These are phyloP conservation scores for Plantago coronopus DNA, from an alignment of 305 asterid species.

Conservation along the genomic window DNA sequence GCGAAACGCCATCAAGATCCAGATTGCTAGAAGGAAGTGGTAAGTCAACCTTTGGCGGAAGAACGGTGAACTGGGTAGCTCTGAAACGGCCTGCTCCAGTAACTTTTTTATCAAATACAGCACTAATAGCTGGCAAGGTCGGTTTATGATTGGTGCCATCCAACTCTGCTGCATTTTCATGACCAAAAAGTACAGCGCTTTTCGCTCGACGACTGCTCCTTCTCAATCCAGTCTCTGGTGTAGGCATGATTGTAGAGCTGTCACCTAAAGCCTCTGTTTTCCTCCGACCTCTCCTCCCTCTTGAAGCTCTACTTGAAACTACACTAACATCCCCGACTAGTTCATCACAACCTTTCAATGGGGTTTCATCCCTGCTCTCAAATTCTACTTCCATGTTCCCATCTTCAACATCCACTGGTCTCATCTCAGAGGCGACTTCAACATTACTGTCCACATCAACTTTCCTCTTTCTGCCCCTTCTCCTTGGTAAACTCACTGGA, in stretches of 20 bases:
- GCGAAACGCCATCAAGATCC: constrained; percentile 56
- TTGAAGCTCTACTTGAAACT: constrained; percentile 30
- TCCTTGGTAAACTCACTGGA: constrained; percentile 32
- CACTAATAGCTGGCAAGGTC: constrained; percentile 60
- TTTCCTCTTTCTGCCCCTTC: constrained; percentile 73
- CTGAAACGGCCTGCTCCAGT: constrained; percentile 29
- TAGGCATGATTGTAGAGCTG: constrained; percentile 26
- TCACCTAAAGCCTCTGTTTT: constrained; percentile 33
- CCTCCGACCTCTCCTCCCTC: constrained; percentile 59
- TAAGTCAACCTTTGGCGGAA: constrained; percentile 63
- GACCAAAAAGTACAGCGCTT: constrained; percentile 32
- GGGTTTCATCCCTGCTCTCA: constrained; percentile 31
- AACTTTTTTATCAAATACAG: constrained; percentile 49
- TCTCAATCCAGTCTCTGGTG: constrained; percentile 65
- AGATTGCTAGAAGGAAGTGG: constrained; percentile 62
- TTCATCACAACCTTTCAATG: constrained; percentile 22
- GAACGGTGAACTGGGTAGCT: constrained; percentile 17
- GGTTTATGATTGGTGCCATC: constrained; percentile 33
- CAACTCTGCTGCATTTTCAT: constrained; percentile 37
- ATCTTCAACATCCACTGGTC: constrained; percentile 20
- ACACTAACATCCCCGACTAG: constrained; percentile 31
- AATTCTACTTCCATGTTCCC: constrained; percentile 25
- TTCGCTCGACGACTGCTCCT: constrained; percentile 86
- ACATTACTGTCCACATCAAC: constrained; percentile 17
- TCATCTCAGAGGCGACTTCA: constrained; percentile 35